Base-by-base conservation (phyloP, 2,329 filamentous ascomycete genomes). In the Aspergillus tamarii region DNA sequence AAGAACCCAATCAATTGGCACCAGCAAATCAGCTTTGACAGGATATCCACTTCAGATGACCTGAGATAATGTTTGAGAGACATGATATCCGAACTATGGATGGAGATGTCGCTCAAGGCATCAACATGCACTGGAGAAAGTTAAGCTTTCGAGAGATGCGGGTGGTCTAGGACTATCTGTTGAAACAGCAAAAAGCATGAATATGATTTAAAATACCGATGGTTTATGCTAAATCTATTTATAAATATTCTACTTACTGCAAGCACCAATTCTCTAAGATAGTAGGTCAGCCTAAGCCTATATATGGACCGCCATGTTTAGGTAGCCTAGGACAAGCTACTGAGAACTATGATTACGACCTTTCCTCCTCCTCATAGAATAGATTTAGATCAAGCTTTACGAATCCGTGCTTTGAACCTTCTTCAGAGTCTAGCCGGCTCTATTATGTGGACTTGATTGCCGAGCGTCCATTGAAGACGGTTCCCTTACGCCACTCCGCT, bases 151-250 rank as follows among this genome's bases (percentile, higher is more conserved):
- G 14, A 41, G 16, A 41, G 16, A 8, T 41, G 36, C 2, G 16
- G 16, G 19, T 2, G 2, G 5, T 6, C 36, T 39, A 39, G 36
- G 16, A 11, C 36, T 39, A 19, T 19, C 3, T 19, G 7, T 19
- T 2, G 16, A 19, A n/a, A 5, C 1, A 41, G 16, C 14, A 4
- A 3, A 19, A 41, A 0, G 14, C 3, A 16, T 19, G 5, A 1
- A 5, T 3, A 9, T 41, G 2, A 19, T 41, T 9, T 41, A 2
- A 41, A 8, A 9, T 41, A 7, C 3, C 16, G 5, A 36, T 16
- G 4, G 1, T 41, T 19, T 41, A 1, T 8, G 2, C 2, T 7
- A 8, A 41, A 7, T 4, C 6, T 41, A 4, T 9, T 6, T 12
- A 16, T 12, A 36, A 5, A 14, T 36, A 36, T 11, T 41, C 9